Evolutionary conservation across 2,329 filamentous ascomycete species (phyloP).

Genomic region (Fusarium pininemorale): DNA sequence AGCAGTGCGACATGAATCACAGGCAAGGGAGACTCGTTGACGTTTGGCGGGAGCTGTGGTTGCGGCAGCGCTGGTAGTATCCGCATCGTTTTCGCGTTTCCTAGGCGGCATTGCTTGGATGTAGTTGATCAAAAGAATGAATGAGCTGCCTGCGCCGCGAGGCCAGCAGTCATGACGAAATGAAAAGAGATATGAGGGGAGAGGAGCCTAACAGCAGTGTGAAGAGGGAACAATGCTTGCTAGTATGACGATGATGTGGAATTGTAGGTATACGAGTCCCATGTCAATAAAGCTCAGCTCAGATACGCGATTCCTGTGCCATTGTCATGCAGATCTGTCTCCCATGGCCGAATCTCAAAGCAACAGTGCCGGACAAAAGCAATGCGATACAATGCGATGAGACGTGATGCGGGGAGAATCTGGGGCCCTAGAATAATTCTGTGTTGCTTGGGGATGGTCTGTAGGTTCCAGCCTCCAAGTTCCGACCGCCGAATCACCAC

Average conservation of each 20-base stretch:
- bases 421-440: constrained; percentile 38
- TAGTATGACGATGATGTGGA: constrained; percentile 22
- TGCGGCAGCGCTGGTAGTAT: constrained; percentile 37
- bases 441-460: constrained; percentile 20
- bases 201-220: not conserved
- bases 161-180: constrained; percentile 39
- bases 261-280: constrained; percentile 19
- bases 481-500: constrained; percentile 15
- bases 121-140: constrained; percentile 14
- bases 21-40: constrained; percentile 73
- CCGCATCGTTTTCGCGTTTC: constrained; percentile 46
- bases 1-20: constrained; percentile 72
- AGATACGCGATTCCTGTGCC: constrained; percentile 24
- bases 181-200: not conserved
- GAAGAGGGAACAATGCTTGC: not conserved
- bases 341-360: constrained; percentile 12
- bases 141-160: constrained; percentile 36
- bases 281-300: constrained; percentile 31
- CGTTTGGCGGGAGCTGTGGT: constrained; percentile 57
- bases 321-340: constrained; percentile 19
- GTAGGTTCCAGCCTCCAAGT: constrained; percentile 25
- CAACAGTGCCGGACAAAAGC: not conserved
- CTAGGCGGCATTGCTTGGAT: constrained; percentile 52
- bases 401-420: constrained; percentile 37
- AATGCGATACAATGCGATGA: constrained; percentile 10